These are phyloP conservation scores for Pythium scleroteichum DNA, from an alignment of 352 stramenopile genomes.

Conservation along the genomic window DNA sequence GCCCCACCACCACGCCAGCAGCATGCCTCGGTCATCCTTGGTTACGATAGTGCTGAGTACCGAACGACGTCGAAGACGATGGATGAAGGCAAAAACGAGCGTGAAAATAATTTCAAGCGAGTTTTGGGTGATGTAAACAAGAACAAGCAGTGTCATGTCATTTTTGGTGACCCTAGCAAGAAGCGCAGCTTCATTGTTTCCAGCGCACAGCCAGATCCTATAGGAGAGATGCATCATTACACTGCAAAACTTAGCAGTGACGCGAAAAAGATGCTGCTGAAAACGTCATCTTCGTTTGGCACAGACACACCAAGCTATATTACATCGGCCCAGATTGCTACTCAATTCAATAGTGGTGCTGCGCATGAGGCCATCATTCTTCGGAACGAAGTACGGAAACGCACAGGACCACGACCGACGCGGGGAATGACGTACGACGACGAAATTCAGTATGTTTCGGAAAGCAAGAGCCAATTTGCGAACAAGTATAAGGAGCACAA, in stretches of 20 bases:
- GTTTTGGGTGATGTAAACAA: conserved; percentile 33
- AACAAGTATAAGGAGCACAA: conserved; percentile 77
- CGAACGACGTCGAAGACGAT: conserved; percentile 48
- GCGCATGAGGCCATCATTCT: conserved; percentile 58
- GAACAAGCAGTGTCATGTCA: conserved; percentile 67
- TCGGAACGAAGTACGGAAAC: conserved; percentile 67
- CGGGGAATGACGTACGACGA: conserved; percentile 77
- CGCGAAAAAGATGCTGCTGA: conserved; percentile 57
- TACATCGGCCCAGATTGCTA: conserved; percentile 70
- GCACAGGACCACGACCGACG: conserved; percentile 52
- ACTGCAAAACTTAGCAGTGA: conserved; percentile 47
- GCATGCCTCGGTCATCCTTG: conserved; percentile 61
- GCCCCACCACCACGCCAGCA: conserved; percentile 35
- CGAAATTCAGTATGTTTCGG: conserved; percentile 76
- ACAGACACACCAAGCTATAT: conserved; percentile 50
- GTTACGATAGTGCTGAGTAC: conserved; percentile 61
- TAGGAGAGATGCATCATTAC: conserved; percentile 68
- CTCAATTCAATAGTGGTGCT: conserved; percentile 59
- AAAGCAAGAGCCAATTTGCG: conserved; percentile 67
- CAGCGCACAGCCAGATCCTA: conserved; percentile 57
- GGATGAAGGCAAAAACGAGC: conserved; percentile 38
- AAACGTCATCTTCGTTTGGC: conserved; percentile 60
- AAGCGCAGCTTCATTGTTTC: conserved; percentile 62
- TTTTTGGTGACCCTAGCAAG: conserved; percentile 61
- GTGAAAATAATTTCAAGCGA: conserved; percentile 1